Percentiles rank a stretch among this genome's conserved stretches.
These are phyloP conservation scores for Naganishia antarctica DNA, from an alignment of 768 basidiomycete genomes.

Conservation along the genomic window DNA sequence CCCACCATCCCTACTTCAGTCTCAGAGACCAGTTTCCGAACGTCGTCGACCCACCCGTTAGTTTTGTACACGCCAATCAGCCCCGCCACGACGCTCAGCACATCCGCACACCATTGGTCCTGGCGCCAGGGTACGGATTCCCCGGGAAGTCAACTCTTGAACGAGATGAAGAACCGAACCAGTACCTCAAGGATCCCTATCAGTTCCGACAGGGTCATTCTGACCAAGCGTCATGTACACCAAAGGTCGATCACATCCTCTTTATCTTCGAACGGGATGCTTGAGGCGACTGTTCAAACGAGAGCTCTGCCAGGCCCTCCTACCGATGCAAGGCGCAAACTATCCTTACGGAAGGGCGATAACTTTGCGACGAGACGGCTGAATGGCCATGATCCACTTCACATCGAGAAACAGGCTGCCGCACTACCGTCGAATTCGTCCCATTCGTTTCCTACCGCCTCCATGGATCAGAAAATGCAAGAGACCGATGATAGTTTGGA, in stretches of 20 bases:
- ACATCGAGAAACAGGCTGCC: too few species aligned
- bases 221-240: conserved; percentile 7
- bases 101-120: conserved; percentile 2
- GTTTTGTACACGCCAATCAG: conserved; percentile 7
- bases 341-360: too few species aligned
- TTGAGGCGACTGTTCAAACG: not conserved
- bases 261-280: not conserved
- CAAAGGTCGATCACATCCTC: conserved; percentile 6
- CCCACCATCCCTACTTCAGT: conserved; percentile 5
- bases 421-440: too few species aligned
- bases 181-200: not conserved
- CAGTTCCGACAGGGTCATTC: not conserved
- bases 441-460: not conserved
- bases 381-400: too few species aligned
- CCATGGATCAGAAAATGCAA: too few species aligned
- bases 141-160: conserved; percentile 4
- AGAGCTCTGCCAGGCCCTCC: not conserved
- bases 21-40: not conserved
- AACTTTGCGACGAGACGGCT: too few species aligned
- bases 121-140: not conserved
- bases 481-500: not conserved
- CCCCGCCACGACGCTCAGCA: conserved; percentile 1
- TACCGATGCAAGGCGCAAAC: too few species aligned
- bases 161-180: conserved; percentile 6
- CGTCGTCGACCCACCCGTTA: not conserved